Base-by-base conservation (phyloP, 208 protist genomes). In the Leishmania mexicana region DNA sequence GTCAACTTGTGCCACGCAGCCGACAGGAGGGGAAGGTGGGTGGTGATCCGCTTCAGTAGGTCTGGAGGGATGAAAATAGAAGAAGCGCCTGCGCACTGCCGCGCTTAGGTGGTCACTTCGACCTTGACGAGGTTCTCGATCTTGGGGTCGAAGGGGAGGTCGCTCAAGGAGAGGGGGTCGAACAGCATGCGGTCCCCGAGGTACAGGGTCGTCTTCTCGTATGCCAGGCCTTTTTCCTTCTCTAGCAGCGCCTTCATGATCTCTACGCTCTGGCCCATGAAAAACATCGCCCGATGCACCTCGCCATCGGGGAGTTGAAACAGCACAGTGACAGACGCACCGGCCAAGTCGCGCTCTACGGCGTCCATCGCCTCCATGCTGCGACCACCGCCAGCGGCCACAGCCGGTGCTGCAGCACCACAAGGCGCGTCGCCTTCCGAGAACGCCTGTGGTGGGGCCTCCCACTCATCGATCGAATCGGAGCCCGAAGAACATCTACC, bases 391-490 rank as follows among this genome's bases (percentile, higher is more conserved):
- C 65, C 73, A 1, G 75, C 68, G 10, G 73, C 0, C 40, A 74
- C 81, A 13, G 53, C 24, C 35, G n/a, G 5, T 35, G 75, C 54
- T 4, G 53, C 57, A 42, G 53, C 72, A 17, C 82, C 51, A 45
- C 76, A 65, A 58, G 40, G 15, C 51, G 54, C 51, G n/a, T 60
- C 40, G 38, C 80, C 81, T 62, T n/a, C 73, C n/a, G 0, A 7
- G 47, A 73, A 42, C 10, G 75, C 40, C 65, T 79, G 54, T 57
- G 79, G 72, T 19, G 91, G 90, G 6, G 85, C 87, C 31, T 87
- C 89, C 94, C 94, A 97, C 85, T 97, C 94, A 28, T 96, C 91
- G 0, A 84, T 84, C 13, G 91, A 95, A 85, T 96, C 93, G 31
- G 77, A 78, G 45, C 2, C n/a, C 8, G 76, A 67, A 31, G 47